Conservation (phyloP, 257 asterid species). For the Primulina eburnea region DNA sequence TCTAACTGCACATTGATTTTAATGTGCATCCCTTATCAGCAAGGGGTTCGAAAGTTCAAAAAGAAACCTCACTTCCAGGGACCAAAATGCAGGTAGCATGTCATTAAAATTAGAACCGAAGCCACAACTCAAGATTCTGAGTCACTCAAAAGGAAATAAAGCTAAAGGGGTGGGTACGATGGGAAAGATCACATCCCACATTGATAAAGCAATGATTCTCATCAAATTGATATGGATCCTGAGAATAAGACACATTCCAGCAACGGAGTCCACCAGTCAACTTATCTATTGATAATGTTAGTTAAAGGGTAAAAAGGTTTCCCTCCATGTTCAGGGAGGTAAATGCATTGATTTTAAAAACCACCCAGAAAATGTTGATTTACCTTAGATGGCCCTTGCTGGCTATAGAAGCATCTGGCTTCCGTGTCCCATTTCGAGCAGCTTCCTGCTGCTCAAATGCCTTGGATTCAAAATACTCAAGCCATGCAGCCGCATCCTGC, state of each 20-base stretch:
- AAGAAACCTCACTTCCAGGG: neutral
- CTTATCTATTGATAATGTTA: constrained; percentile 6
- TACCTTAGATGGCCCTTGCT: constrained; percentile 95
- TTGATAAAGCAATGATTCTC: neutral
- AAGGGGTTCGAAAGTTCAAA: neutral
- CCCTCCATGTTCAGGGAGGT: neutral
- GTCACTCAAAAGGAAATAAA: neutral
- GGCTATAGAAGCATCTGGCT: constrained; percentile 91
- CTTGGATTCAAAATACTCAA: constrained; percentile 89
- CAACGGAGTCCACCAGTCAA: constrained; percentile 2
- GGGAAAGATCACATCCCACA: neutral
- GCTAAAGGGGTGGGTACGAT: neutral
- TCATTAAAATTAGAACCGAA: neutral
- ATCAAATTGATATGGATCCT: constrained; percentile 1
- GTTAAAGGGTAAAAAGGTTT: constrained; percentile 4
- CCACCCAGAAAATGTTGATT: constrained; percentile 18
- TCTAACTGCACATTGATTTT: neutral
- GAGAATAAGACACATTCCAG: neutral
- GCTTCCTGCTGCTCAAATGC: constrained; percentile 97
- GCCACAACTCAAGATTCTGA: neutral
- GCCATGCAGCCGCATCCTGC: constrained; percentile 99
- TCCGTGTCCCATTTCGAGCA: constrained; percentile 83
- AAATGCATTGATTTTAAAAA: constrained; percentile 8
- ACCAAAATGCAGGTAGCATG: neutral
- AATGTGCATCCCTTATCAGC: neutral